Evolutionary conservation across 345 rosid genomes (phyloP).

Genomic region (Bruguiera parviflora): DNA sequence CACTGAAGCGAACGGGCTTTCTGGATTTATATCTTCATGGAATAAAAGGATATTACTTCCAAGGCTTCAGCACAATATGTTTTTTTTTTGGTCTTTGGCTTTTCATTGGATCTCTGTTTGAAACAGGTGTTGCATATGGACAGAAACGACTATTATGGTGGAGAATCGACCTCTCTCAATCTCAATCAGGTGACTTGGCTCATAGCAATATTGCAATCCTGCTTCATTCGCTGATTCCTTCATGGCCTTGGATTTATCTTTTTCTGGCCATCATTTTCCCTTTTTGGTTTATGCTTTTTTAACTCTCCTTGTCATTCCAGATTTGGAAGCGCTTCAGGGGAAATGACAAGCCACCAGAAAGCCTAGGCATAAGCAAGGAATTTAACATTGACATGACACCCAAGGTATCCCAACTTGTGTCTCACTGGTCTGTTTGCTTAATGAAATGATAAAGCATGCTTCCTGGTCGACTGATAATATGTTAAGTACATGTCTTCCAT

Average conservation of each 20-base stretch:
- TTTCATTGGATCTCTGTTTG: background rate
- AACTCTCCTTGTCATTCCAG: conserved; percentile 30
- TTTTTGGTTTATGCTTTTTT: background rate
- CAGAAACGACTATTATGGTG: conserved; percentile 80
- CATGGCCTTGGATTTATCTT: background rate
- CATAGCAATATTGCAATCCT: background rate
- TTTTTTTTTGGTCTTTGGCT: background rate
- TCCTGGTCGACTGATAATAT: too few species aligned
- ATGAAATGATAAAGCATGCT: too few species aligned
- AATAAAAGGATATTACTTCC: too few species aligned
- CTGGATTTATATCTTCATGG: too few species aligned
- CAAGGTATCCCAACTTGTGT: conserved; percentile 39
- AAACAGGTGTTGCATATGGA: conserved; percentile 75
- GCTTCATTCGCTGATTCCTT: background rate
- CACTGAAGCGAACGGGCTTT: too few species aligned
- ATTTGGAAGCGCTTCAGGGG: conserved; percentile 83
- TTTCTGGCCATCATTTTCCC: background rate
- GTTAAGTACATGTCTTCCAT: too few species aligned
- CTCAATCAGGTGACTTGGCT: conserved; percentile 55
- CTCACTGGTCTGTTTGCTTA: too few species aligned
- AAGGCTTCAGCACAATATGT: background rate
- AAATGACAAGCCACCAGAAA: conserved; percentile 57
- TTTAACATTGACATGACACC: conserved; percentile 90
- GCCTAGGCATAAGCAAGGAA: conserved; percentile 66
- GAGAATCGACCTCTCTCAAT: conserved; percentile 77